phyloP scores from a whole-genome alignment of 2,329 filamentous ascomycete genomes.

The Fusarium beomiforme region DNA sequence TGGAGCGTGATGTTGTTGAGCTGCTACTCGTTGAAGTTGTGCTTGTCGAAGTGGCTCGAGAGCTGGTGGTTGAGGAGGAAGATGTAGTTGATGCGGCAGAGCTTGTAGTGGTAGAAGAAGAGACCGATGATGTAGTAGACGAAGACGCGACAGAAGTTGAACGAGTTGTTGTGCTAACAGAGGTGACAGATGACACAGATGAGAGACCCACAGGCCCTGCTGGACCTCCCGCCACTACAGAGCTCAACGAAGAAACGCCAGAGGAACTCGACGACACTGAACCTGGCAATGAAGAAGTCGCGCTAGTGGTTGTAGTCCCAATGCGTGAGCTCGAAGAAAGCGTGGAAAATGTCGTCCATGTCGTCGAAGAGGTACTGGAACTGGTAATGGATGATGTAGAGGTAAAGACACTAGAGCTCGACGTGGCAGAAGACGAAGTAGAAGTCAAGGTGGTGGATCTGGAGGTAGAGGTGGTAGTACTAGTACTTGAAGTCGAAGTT shows the following conservation, averaged over 20 bases:
- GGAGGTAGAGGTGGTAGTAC: background rate
- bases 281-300: background rate
- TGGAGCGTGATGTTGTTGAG: background rate
- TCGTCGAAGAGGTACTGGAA: background rate
- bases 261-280: slow-evolving; percentile 7
- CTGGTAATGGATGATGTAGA: background rate
- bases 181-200: accelerated
- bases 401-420: background rate
- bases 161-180: background rate
- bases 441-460: background rate
- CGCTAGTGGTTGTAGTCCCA: background rate
- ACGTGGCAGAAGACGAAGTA: background rate
- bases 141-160: background rate
- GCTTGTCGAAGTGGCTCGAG: background rate
- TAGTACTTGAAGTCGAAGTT: background rate
- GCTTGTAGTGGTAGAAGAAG: background rate
- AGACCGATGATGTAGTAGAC: background rate
- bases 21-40: background rate
- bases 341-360: background rate
- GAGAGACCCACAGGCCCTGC: background rate
- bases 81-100: background rate
- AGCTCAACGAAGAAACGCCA: slow-evolving; percentile 24
- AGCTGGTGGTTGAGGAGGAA: background rate
- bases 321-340: background rate
- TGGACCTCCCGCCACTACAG: background rate